These are phyloP conservation scores for Silene uniflora DNA, from an alignment of 148 eudicot genomes.

Conservation along the genomic window DNA sequence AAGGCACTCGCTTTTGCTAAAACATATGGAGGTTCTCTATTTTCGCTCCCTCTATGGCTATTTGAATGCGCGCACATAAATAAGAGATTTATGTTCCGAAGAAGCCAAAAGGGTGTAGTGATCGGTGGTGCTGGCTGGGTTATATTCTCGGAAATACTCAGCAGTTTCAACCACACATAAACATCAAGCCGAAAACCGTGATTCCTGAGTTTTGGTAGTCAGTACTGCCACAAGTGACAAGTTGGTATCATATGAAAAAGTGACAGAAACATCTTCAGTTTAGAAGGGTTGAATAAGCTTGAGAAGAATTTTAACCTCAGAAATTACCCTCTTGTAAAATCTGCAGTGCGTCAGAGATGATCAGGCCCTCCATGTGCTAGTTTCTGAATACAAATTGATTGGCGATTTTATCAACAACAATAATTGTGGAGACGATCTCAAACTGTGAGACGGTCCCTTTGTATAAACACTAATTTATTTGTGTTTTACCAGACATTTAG, in stretches of 20 bases:
- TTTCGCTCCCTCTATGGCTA: background rate
- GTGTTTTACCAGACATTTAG: background rate
- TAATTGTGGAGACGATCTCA: too few species aligned
- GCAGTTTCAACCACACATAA: constrained; percentile 40
- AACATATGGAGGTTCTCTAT: constrained; percentile 82
- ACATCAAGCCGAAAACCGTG: background rate
- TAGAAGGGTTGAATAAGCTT: background rate
- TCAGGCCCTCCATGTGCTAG: constrained; percentile 5
- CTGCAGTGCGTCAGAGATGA: constrained; percentile 2
- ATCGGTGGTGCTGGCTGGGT: too few species aligned
- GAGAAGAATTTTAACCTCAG: background rate
- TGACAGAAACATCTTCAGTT: background rate
- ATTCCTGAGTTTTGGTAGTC: background rate
- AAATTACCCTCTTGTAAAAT: constrained; percentile 1
- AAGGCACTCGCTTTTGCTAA: constrained; percentile 98
- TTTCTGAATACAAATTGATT: background rate
- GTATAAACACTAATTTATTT: too few species aligned
- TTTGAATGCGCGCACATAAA: background rate
- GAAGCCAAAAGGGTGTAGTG: too few species aligned
- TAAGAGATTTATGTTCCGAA: background rate
- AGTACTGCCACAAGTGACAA: background rate
- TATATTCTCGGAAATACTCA: too few species aligned
- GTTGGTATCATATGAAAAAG: background rate
- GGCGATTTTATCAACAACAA: background rate
- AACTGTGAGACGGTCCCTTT: too few species aligned